phyloP scores from a whole-genome alignment of 192 early-diverging fungal genomes.

The Umbelopsis vinacea region DNA sequence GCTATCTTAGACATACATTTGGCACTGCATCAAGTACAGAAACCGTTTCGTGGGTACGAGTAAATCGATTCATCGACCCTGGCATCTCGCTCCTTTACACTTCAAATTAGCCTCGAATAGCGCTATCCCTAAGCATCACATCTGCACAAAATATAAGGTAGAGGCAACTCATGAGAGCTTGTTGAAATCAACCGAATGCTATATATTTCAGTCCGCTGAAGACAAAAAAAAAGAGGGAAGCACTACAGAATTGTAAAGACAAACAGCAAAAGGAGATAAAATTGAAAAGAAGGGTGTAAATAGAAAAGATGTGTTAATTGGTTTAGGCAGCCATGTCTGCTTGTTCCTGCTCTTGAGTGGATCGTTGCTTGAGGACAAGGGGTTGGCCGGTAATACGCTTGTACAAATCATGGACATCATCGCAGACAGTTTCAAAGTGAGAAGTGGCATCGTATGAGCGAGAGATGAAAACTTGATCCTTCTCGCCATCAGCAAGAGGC shows the following conservation, averaged over 20 bases:
- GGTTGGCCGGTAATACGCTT: conserved; percentile 76
- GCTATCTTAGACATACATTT: too few relatives aligned
- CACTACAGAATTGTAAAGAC: conserved; percentile 1
- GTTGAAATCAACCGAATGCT: not conserved
- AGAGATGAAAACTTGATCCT: conserved; percentile 87
- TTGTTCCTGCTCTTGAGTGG: conserved; percentile 52
- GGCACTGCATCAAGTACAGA: too few relatives aligned
- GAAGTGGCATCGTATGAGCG: conserved; percentile 98
- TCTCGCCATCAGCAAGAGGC: conserved; percentile 82
- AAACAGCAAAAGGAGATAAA: conserved; percentile 5
- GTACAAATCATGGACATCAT: conserved; percentile 96
- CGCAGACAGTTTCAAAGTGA: conserved; percentile 98
- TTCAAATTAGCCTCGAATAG: too few relatives aligned
- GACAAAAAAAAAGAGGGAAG: not conserved
- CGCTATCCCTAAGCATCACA: too few relatives aligned
- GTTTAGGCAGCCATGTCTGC: conserved; percentile 7
- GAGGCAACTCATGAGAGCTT: too few relatives aligned
- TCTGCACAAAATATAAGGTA: too few relatives aligned
- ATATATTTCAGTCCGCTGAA: not conserved
- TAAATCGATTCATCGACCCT: too few relatives aligned
- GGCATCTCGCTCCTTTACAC: too few relatives aligned
- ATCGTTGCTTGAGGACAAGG: conserved; percentile 75
- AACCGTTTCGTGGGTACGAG: too few relatives aligned
- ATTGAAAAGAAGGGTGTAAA: not conserved
- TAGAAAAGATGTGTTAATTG: not conserved